Evolutionary conservation across 2,329 filamentous ascomycete genomes (phyloP), one percentile per base, ranked within the genome.

Genomic region (Aspergillus luchuensis): DNA sequence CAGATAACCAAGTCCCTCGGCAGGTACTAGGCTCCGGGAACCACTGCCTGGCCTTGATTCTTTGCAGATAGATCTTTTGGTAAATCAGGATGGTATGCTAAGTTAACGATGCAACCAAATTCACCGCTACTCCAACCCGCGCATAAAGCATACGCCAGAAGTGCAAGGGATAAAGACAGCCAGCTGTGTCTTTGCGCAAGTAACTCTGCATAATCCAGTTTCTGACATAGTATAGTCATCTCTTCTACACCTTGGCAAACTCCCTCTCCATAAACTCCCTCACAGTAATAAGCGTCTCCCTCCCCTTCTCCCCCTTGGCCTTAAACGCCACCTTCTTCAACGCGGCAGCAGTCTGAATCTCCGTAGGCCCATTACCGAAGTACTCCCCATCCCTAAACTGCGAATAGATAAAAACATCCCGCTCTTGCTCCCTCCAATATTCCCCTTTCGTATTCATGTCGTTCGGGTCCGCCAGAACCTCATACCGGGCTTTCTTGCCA

Each of bases 371-470:
- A 21, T 56, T 47, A 10, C 71, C 69, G 58, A 73, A 75, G 59
- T 76, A 76, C 49, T 68, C 53, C 5, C 75, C 74, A 1, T 69
- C 74, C 1, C 73, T 72, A 19, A 68, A 48, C 61, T 77, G 75
- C 21, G 72, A 72, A 56, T 78, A 76, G 8, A 71, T 71, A 58
- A 77, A 78, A 67, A 78, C 74, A 48, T 69, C 64, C 61, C 77
- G 77, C 57, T 74, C 69, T 7, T 52, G 49, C n/a, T 52, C 49
- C 1, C 49, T 17, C 49, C 49, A 52, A 21, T 19, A 52, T 8
- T 75, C 76, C 56, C 76, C 72, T n/a, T 76, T 67, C n/a, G 68
- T 65, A 10, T 63, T 63, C 2, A 70, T 66, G 0, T 72, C 74
- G 39, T 72, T 70, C 2, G 38, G 25, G 10, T 43, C 11, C 7